Base-by-base conservation (phyloP, 345 rosid genomes). In the Anacardium occidentale region DNA sequence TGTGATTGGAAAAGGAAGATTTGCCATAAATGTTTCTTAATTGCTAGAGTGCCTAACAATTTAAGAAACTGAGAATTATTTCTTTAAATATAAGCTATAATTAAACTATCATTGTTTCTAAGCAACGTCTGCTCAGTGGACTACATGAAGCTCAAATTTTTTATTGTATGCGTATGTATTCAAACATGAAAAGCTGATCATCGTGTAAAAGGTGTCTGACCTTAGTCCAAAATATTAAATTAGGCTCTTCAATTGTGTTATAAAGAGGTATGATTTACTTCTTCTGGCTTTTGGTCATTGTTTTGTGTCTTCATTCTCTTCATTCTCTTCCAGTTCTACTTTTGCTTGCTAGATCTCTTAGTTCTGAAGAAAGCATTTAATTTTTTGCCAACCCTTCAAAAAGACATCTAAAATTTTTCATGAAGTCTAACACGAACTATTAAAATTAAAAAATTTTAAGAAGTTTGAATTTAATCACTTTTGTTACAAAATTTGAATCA, bases 1-100 rank as follows among this genome's bases (percentile, higher is more conserved):
- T 58, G 51, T 54, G 57, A 9, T 69, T 21, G 13, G 53, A 56
- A 69, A 65, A 13, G 45, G 73, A 42, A 24, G 25, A 70, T 10
- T 57, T 32, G 14, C 55, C 44, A 45, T 45, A 25, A 25, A 56
- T 54, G 29, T 15, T 69, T 45, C 44, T 42, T 44, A 18, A 40
- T 69, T 56, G 53, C 42, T 10, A 22, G 40, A 24, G 48, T 24
- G 12, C 40, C 4, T 22, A 32, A 37, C 42, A 44, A 17, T 20
- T 3, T 32, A 34, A 61, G 64, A 21, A 61, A 61, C 64, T 34
- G 21, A 32, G 34, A 61, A 7, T 11, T 61, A 15, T 13, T 61
- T 47, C 47, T 61, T 60, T 34, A 22, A 18, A 7, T 61, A 61
- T 8, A 2, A 60, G 17, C 32, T 29, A n/a, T 15, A 29, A 25